Conservation (phyloP, 441 rosid genomes). For the Sinapis alba region DNA sequence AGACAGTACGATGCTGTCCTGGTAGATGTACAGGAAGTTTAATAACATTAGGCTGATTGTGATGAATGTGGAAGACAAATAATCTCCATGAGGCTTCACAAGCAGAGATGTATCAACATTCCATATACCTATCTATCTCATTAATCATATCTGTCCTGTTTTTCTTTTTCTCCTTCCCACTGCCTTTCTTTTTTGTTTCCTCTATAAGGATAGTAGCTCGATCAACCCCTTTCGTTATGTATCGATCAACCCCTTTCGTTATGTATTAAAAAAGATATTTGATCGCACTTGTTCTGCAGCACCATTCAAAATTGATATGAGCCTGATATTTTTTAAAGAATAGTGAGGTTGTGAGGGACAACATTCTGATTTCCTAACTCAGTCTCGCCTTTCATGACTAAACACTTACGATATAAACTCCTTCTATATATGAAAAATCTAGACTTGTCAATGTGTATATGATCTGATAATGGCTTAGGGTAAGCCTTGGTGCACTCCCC, state of each 20-base stretch:
- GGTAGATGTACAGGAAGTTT: neutral
- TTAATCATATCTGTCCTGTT: neutral
- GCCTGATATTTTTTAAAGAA: neutral
- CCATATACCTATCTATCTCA: neutral
- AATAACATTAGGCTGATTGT: neutral
- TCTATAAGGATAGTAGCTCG: neutral
- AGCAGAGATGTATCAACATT: neutral
- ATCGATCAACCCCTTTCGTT: too few relatives aligned
- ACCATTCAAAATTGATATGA: neutral
- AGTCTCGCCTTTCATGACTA: neutral
- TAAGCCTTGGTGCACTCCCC: neutral
- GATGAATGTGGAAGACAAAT: neutral
- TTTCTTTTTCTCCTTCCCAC: too few relatives aligned
- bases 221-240: neutral
- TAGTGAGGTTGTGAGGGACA: neutral
- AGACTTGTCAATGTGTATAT: neutral
- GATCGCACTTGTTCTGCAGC: neutral
- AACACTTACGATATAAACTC: neutral
- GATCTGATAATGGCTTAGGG: neutral
- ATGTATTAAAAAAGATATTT: neutral
- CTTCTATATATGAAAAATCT: neutral
- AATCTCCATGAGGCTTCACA: neutral
- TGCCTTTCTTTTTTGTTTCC: too few relatives aligned
- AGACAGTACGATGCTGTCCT: neutral
- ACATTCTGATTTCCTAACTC: neutral